Percentiles rank a stretch among this genome's conserved stretches.
phyloP scores from a whole-genome alignment of 2,329 filamentous ascomycete species.

The Trichophyton mentagrophytes region DNA sequence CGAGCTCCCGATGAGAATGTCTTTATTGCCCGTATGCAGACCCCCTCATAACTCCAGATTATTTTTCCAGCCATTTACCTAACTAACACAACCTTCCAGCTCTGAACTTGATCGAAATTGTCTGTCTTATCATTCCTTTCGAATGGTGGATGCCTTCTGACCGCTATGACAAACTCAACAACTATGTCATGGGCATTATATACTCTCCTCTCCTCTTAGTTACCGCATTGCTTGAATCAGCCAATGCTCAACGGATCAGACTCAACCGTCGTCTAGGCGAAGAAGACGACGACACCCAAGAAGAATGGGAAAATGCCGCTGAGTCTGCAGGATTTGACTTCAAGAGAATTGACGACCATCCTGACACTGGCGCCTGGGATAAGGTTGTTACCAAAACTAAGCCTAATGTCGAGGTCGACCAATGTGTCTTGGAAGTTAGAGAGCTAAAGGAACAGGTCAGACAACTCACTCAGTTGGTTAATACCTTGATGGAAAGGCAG shows the following conservation, averaged over 20 bases:
- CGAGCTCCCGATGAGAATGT: slow-evolving; percentile 96
- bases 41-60: background rate
- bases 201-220: slow-evolving; percentile 75
- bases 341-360: slow-evolving; percentile 39
- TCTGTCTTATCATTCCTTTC: slow-evolving; percentile 63
- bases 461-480: slow-evolving; percentile 51
- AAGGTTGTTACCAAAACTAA: slow-evolving; percentile 64
- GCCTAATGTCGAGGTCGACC: slow-evolving; percentile 71
- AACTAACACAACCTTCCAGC: slow-evolving; percentile 27
- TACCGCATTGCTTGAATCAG: slow-evolving; percentile 59
- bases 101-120: slow-evolving; percentile 83
- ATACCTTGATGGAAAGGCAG: slow-evolving; percentile 37
- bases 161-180: slow-evolving; percentile 69
- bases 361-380: slow-evolving; percentile 69
- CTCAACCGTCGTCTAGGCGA: slow-evolving; percentile 68
- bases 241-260: slow-evolving; percentile 52
- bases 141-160: slow-evolving; percentile 88
- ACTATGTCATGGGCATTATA: slow-evolving; percentile 71
- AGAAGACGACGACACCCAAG: slow-evolving; percentile 72
- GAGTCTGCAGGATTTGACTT: slow-evolving; percentile 23
- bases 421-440: slow-evolving; percentile 52
- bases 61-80: background rate
- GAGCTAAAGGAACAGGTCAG: slow-evolving; percentile 41
- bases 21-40: slow-evolving; percentile 60
- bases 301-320: slow-evolving; percentile 84